These are phyloP conservation scores for Spiraea crenata DNA, from an alignment of 331 rosid species.

Conservation along the genomic window DNA sequence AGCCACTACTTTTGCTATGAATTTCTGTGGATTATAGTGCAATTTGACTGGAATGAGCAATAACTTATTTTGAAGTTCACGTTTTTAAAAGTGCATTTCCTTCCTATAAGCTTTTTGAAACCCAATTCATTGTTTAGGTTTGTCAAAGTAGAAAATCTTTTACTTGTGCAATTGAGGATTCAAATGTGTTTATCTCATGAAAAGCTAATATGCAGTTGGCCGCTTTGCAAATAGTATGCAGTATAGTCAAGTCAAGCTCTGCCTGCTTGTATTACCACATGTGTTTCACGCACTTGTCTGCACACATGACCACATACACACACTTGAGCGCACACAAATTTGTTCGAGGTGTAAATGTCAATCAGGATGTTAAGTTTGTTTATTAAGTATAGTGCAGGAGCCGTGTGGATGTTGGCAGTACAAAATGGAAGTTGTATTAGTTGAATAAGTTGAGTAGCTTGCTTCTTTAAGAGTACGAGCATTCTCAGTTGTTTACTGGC, in stretches of 20 bases:
- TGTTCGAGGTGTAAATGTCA: not conserved
- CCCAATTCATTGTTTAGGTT: slow-evolving; percentile 7
- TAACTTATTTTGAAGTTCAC: not conserved
- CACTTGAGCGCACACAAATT: not conserved
- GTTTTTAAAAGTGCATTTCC: slow-evolving; percentile 1
- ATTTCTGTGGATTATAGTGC: slow-evolving; percentile 5
- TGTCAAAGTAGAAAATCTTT: slow-evolving; percentile 3
- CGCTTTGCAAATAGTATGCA: not conserved
- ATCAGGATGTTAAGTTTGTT: not conserved
- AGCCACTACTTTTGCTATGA: not conserved
- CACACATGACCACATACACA: not conserved
- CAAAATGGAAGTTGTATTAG: not conserved
- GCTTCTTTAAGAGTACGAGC: not conserved
- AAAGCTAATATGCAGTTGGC: slow-evolving; percentile 1
- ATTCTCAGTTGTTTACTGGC: not conserved
- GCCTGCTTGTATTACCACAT: not conserved
- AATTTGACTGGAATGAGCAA: slow-evolving; percentile 1
- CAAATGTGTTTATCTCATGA: not conserved
- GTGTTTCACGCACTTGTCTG: not conserved
- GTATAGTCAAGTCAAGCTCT: not conserved
- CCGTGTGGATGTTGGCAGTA: not conserved
- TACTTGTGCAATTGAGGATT: not conserved
- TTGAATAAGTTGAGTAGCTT: slow-evolving; percentile 2
- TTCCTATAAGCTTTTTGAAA: not conserved
- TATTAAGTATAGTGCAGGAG: not conserved